Conservation (phyloP, 2,329 filamentous ascomycete genomes). For the Xylariaceae sp. region DNA sequence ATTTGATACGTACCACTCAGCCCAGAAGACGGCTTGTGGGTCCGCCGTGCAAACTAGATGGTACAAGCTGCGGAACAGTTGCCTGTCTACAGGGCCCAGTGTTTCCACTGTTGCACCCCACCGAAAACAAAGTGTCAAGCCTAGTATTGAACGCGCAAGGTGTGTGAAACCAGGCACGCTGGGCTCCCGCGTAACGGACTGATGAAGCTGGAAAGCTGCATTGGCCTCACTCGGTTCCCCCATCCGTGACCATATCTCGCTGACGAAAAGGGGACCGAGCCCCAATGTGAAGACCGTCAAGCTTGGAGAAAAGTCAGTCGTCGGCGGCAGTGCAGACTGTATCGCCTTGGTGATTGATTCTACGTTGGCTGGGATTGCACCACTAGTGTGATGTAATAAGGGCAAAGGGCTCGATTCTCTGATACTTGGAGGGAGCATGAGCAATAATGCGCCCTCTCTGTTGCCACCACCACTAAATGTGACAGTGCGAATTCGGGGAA, state of each 20-base stretch:
- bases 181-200: conserved; percentile 66
- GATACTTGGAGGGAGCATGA: conserved; percentile 58
- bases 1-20: conserved; percentile 34
- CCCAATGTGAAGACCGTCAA: conserved; percentile 44
- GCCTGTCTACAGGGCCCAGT: conserved; percentile 47
- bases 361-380: conserved; percentile 23
- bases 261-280: conserved; percentile 44
- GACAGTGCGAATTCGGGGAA: conserved; percentile 70
- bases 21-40: conserved; percentile 48
- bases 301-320: conserved; percentile 34
- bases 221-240: conserved; percentile 52
- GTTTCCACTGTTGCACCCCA: conserved; percentile 65
- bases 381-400: conserved; percentile 29
- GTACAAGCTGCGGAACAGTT: conserved; percentile 42
- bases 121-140: conserved; percentile 67
- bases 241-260: conserved; percentile 50
- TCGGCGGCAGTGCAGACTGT: conserved; percentile 41
- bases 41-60: conserved; percentile 39
- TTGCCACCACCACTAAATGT: conserved; percentile 88
- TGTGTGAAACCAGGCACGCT: conserved; percentile 73
- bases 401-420: conserved; percentile 65
- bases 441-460: conserved; percentile 77
- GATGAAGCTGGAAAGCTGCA: conserved; percentile 68
- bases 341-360: conserved; percentile 40
- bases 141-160: conserved; percentile 66